phyloP scores from a whole-genome alignment of 139 green algal genomes.

The Coelastrella sp. region DNA sequence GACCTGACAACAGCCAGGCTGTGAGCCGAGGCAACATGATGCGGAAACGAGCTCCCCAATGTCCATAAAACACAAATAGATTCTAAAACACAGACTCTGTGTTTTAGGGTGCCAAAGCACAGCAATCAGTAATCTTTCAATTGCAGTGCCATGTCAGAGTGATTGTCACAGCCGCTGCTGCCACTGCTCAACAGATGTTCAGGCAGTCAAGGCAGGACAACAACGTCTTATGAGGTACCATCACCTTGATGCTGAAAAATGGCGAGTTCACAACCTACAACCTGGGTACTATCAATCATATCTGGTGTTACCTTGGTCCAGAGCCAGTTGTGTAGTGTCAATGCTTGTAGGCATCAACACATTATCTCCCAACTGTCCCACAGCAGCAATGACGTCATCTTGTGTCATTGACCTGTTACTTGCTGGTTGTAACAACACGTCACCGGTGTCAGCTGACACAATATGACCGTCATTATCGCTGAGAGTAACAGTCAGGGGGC shows the following conservation, averaged over 20 bases:
- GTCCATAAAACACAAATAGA: background rate
- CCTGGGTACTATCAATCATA: too few relatives aligned
- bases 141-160: too few relatives aligned
- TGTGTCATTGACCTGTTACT: slow-evolving; percentile 49
- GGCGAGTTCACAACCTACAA: background rate
- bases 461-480: slow-evolving; percentile 48
- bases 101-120: too few relatives aligned
- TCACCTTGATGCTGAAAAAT: background rate
- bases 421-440: slow-evolving; percentile 46
- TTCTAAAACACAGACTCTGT: too few relatives aligned
- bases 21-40: background rate
- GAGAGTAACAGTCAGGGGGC: slow-evolving; percentile 59
- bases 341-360: slow-evolving; percentile 47
- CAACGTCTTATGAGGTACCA: too few relatives aligned
- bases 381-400: slow-evolving; percentile 59
- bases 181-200: too few relatives aligned
- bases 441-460: slow-evolving; percentile 23
- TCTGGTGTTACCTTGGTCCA: slow-evolving; percentile 49
- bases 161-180: too few relatives aligned
- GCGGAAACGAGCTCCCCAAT: background rate
- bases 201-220: too few relatives aligned
- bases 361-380: slow-evolving; percentile 75
- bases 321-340: slow-evolving; percentile 57
- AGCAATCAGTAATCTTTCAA: too few relatives aligned
- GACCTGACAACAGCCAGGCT: background rate